Conservation (phyloP, 2,329 filamentous ascomycete species). For the Neofusicoccum parvum region DNA sequence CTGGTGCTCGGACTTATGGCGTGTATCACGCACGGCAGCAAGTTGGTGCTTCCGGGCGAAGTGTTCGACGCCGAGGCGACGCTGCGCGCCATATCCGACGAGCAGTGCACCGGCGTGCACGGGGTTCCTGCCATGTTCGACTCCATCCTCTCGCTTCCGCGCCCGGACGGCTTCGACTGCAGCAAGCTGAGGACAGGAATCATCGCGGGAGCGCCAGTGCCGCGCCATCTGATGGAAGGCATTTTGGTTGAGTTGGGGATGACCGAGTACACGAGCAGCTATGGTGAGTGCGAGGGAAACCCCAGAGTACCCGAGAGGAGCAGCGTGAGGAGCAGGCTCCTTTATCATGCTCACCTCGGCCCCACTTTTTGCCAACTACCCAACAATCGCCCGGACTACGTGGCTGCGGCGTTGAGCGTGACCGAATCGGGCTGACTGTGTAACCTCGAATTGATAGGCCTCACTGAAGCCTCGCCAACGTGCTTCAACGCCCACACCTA, state of each 20-base stretch:
- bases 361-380: not conserved
- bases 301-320: too few relatives aligned
- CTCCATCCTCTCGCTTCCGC: conserved; percentile 56
- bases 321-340: not conserved
- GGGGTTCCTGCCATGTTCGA: conserved; percentile 87
- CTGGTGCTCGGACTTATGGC: conserved; percentile 76
- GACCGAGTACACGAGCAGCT: conserved; percentile 64
- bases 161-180: conserved; percentile 51
- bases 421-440: not conserved
- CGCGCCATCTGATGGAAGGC: conserved; percentile 72
- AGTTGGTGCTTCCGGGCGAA: conserved; percentile 75
- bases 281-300: conserved; percentile 28
- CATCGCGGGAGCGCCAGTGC: conserved; percentile 77
- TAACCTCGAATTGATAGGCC: conserved; percentile 42
- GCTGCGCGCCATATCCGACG: conserved; percentile 61
- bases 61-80: conserved; percentile 71
- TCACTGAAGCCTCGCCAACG: conserved; percentile 78
- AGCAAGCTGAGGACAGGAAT: conserved; percentile 69
- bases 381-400: not conserved
- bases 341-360: not conserved
- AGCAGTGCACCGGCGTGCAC: conserved; percentile 68
- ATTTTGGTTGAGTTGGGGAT: conserved; percentile 73
- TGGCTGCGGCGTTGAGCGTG: not conserved
- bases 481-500: conserved; percentile 80
- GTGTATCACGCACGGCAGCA: conserved; percentile 71